phyloP scores from a whole-genome alignment of 2,329 filamentous ascomycete species.

The Teratosphaeria gauchensis region DNA sequence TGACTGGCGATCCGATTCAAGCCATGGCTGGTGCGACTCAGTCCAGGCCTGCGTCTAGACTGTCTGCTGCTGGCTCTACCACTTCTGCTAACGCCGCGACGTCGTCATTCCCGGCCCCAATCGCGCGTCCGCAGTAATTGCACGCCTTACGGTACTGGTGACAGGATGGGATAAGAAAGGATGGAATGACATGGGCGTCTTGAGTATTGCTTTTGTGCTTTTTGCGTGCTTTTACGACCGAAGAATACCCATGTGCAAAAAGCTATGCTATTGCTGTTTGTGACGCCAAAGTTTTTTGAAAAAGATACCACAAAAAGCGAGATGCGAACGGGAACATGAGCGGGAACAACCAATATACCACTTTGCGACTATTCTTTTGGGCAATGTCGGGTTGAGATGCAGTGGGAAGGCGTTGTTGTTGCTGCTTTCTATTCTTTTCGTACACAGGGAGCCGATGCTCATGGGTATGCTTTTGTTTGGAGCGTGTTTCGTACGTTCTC shows the following conservation, averaged over 20 bases:
- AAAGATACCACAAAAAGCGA: neutral
- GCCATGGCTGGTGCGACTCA: neutral
- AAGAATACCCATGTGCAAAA: slow-evolving; percentile 6
- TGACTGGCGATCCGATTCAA: neutral
- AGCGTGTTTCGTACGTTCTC: neutral
- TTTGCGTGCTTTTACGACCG: neutral
- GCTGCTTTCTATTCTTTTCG: neutral
- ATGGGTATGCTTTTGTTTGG: neutral
- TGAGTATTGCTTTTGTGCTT: neutral
- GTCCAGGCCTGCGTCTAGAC: neutral
- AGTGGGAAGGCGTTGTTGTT: neutral
- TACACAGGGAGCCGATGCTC: neutral
- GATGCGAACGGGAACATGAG: neutral
- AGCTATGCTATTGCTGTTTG: neutral
- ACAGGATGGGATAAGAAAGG: neutral
- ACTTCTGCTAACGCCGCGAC: neutral
- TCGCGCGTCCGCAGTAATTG: slow-evolving; percentile 29
- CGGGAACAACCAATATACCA: neutral
- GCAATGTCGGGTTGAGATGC: neutral
- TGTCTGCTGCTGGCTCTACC: neutral
- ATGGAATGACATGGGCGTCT: neutral
- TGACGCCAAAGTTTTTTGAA: neutral
- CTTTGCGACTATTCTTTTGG: neutral
- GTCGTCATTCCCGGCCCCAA: slow-evolving; percentile 27
- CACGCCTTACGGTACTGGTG: neutral